Base-by-base conservation (phyloP, 106 monocot genomes). In the Apostasia ramifera region DNA sequence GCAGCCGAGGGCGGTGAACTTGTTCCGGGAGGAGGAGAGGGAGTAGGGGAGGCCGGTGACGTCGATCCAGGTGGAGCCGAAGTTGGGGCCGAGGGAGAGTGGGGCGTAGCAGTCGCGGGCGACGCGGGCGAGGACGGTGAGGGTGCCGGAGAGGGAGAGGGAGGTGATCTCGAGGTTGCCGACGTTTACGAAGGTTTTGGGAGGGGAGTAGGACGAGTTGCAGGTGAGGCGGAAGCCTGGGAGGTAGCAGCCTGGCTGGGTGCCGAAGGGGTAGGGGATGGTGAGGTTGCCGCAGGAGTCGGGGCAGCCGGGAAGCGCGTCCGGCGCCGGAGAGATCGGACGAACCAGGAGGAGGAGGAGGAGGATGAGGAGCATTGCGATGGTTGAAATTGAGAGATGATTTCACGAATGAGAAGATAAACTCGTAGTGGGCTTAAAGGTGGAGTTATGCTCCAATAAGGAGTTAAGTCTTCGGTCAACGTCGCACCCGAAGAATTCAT, bases 251-350 rank as follows among this genome's bases (percentile, higher is more conserved):
- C 70, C 78, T 6, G 56, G 1, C 3, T 53, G 44, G 58, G 66
- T 71, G 52, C 87, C 87, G 67, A 87, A 87, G 26, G 87, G 87
- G 72, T 83, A 87, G 5, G 87, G 87, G 43, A 87, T 56, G 63
- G 62, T 75, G 60, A 75, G 12, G 71, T 83, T 66, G 11, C 82
- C 86, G 74, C 82, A 87, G 38, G 40, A 44, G 12, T 47, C 45
- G 6, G 62, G 79, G 79, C 79, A 79, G 6, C 79, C 73, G 1
- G 69, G 69, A 2, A 79, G 48, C 5, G 51, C 45, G 47, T 26
- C 59, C 37, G 42, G 2, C 4, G 66, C 10, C 1, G 65, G 7
- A 5, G 9, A 4, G 40, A 26, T 12, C 1, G 15, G 50, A 5
- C 3, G 44, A n/a, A n/a, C n/a, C n/a, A 42, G 50, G 68, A 47